phyloP scores from a whole-genome alignment of 768 basidiomycete species.

The Rhizopogon vesiculosus region DNA sequence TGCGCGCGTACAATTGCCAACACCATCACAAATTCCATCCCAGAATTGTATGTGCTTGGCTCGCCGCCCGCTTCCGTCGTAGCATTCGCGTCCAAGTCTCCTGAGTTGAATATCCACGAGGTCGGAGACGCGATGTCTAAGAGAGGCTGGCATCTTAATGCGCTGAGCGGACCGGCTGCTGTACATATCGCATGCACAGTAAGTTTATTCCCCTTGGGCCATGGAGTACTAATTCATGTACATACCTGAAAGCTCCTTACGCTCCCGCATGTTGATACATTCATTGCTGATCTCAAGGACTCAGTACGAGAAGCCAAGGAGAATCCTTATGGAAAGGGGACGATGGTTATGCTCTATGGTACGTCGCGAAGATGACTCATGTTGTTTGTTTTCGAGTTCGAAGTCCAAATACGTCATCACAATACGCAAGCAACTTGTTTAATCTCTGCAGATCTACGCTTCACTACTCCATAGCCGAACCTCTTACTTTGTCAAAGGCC shows the following conservation, averaged over 20 bases:
- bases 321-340: slow-evolving; percentile 63
- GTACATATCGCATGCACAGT: slow-evolving; percentile 96
- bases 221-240: background rate
- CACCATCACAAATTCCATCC: slow-evolving; percentile 61
- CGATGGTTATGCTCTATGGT: slow-evolving; percentile 94
- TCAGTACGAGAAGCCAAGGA: slow-evolving; percentile 67
- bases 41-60: slow-evolving; percentile 85
- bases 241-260: slow-evolving; percentile 60
- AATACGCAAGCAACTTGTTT: background rate
- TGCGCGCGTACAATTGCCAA: slow-evolving; percentile 67
- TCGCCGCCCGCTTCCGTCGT: slow-evolving; percentile 88
- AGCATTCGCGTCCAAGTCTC: slow-evolving; percentile 72
- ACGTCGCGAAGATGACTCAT: slow-evolving; percentile 18
- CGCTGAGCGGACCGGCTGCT: slow-evolving; percentile 69
- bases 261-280: slow-evolving; percentile 66
- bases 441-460: too few relatives aligned
- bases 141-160: slow-evolving; percentile 91
- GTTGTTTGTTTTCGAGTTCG: background rate
- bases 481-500: background rate
- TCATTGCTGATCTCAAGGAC: slow-evolving; percentile 81
- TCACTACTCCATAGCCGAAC: background rate
- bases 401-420: background rate
- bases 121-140: slow-evolving; percentile 87
- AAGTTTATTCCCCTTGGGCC: slow-evolving; percentile 20
- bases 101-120: slow-evolving; percentile 61